Base-by-base conservation (phyloP, 257 asterid genomes). In the Forsythia suspensa region DNA sequence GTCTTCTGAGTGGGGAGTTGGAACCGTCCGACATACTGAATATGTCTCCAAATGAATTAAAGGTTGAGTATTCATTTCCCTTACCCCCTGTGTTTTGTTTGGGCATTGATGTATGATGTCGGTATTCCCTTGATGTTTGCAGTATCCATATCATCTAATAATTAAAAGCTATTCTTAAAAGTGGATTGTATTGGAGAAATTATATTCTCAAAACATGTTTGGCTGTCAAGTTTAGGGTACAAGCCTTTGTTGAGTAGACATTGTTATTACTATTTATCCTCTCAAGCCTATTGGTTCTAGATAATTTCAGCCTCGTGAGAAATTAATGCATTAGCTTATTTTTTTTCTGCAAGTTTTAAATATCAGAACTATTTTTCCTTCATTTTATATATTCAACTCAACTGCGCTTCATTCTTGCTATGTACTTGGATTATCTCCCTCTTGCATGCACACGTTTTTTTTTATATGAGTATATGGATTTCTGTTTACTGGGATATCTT, bases 1-100 rank as follows among this genome's bases (percentile, higher is more conserved):
- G 98, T 71, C 87, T 93, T 84, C 88, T 95, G 70, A 91, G 81
- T 36, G 87, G 84, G 81, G 99, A 95, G 90, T 82, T 95, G 94
- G 91, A 86, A 80, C 92, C 97, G 80, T 90, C 85, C 38, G 90
- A 86, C 80, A 83, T 95, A 80, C 79, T 91, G 70, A 88, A 77
- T 78, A 91, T 95, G 97, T 80, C 92, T 40, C 92, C 96, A n/a
- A 82, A 76, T 68, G 95, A 93, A 80, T 85, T 95, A 52, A 95
- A 93, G 97, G 99, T 95, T 69, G 63, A 51, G 71, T 36, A 66
- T 72, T 77, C n/a, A 37, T 69, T 77, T 21, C 59, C 38, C 8
- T 39, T 55, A 7, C 37, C 55, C 70, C 44, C n/a, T 5, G n/a
- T 55, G 11, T 2, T 59, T 46, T 51, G 57, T 52, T 38, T 65